Evolutionary conservation across 1,139 yeast species (phyloP), one percentile per base, ranked within the genome.

Genomic region (Keqinozyma sinolaborantium): DNA sequence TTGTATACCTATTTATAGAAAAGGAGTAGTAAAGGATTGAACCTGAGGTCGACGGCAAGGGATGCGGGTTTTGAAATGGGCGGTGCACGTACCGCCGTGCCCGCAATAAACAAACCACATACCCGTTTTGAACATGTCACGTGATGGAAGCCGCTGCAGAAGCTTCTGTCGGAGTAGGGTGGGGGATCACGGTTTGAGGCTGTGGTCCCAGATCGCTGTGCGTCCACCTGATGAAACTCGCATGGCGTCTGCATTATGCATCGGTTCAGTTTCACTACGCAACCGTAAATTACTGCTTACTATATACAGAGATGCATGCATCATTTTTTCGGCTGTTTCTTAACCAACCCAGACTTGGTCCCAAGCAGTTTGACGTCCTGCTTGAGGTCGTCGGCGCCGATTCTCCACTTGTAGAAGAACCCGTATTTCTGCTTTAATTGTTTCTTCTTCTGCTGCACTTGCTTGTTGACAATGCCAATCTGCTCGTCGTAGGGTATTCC

Each of bases 401-500:
- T 49, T 41, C 67, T 69, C 48, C 57, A 64, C 40, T 58, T 56
- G 51, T 64, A 69, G 33, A 68, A 64, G 13, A 56, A 29, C 0
- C 75, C 75, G 39, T 67, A 64, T 35, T 68, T 52, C 13, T 56
- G 51, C 30, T 64, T 49, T 42, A 69, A 53, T 40, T 61, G 53
- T 42, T 64, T 44, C 45, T 60, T 61, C 55, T 66, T 62, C 50
- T 58, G 58, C 42, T 61, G 53, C 34, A 68, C 58, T 39, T 64
- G 69, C 25, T 60, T 47, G 41, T 62, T 60, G 29, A 69, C 50
- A 8, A 66, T 60, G 6, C 72, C 73, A 35, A 67, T 51, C 42
- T 69, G 72, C 40, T 64, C 70, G 45, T 83, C 90, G 45, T 82
- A 80, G 3, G 84, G 78, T 35, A 81, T 66, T 1, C 92, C 92